Base-by-base conservation (phyloP, 495 filamentous ascomycete genomes). In the Melanomma pulvis-pyrius region DNA sequence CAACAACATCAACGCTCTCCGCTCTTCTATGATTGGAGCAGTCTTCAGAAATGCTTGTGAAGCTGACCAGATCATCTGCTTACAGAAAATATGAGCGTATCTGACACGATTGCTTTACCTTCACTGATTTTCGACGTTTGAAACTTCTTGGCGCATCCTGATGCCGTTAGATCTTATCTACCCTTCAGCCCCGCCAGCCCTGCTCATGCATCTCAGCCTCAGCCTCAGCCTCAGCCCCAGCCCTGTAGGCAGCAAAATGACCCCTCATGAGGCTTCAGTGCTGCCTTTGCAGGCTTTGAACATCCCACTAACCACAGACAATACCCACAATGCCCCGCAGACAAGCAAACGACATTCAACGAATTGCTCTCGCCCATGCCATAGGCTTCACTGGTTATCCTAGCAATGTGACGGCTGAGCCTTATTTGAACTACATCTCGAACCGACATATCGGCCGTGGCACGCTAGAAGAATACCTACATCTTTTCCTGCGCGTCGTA, bases 371-470 rank as follows among this genome's bases (percentile, higher is more conserved):
- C 34, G 63, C 63, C 9, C 63, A 61, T n/a, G 57, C 63, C 1
- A 41, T 67, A 2, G 63, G 63, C 22, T 64, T 46, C 26, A 17
- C 41, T 9, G 32, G 55, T 15, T 67, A 61, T 21, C 57, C 63
- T 12, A 32, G 25, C 36, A 55, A 44, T 34, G 1, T 13, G 17
- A 55, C 50, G 4, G 63, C 63, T n/a, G 30, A 44, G 24, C 63
- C 63, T 19, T 56, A 60, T 25, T 47, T 67, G 12, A 67, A 61
- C 32, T 61, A 67, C 36, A 67, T 61, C 46, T 28, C 52, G 19
- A 67, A 60, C 21, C 55, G 46, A 11, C 55, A 67, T 48, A 39
- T 54, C 26, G 61, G 30, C 19, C 36, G 61, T n/a, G 48, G 47
- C 1, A 44, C 41, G 24, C 32, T 44, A 26, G 56, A 67, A 21